phyloP scores from a whole-genome alignment of 163 green algal species.

The Coccomyxa subellipsoidea region DNA sequence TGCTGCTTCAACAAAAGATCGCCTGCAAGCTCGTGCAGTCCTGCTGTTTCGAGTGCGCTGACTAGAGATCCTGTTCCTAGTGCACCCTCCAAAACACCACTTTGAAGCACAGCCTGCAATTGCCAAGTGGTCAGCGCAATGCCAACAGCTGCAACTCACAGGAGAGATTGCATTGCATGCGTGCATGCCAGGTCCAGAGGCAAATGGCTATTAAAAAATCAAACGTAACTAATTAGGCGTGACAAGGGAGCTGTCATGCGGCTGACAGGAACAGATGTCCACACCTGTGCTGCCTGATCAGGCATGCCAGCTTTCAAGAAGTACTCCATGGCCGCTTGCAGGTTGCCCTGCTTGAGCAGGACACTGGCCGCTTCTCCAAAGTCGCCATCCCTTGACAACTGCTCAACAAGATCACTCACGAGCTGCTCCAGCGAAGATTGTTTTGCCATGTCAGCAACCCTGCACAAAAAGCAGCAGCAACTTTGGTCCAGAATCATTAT shows the following conservation, averaged over 20 bases:
- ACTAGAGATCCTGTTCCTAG: background rate
- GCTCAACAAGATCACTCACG: background rate
- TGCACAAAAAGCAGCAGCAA: background rate
- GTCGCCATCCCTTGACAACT: background rate
- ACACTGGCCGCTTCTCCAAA: background rate
- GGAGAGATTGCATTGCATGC: no score
- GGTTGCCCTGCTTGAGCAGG: background rate
- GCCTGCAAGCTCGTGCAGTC: background rate
- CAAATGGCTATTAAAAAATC: no score
- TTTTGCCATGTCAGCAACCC: background rate
- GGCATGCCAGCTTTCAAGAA: background rate
- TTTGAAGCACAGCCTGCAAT: background rate
- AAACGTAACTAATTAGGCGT: no score
- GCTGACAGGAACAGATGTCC: background rate
- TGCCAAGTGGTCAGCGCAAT: no score
- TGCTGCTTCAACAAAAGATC: background rate
- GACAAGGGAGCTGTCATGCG: background rate
- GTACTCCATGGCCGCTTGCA: background rate
- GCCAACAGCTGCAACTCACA: no score
- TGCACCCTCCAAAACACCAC: background rate
- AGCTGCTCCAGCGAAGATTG: background rate
- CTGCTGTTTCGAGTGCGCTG: background rate
- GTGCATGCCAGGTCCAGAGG: no score
- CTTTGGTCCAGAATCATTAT: background rate
- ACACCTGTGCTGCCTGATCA: constrained; percentile 43